A percentile compares a stretch with the other conserved stretches of the same genome.
phyloP scores from a whole-genome alignment of 176 grass and related monocot genomes.

The Chrysopogon serrulatus region DNA sequence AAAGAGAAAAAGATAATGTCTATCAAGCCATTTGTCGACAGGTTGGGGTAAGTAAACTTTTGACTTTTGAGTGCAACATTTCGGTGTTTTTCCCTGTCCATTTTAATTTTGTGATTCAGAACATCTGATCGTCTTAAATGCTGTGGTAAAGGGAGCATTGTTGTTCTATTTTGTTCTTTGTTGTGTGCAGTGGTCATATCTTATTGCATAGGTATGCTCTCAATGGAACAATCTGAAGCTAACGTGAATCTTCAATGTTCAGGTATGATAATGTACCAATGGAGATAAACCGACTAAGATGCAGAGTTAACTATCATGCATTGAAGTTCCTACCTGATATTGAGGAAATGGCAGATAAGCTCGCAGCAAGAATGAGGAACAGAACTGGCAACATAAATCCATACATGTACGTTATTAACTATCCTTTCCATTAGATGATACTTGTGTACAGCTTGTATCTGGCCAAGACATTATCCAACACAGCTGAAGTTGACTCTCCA shows the following conservation, averaged over 20 bases:
- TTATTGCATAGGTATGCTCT: neutral
- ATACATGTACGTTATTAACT: conserved; percentile 56
- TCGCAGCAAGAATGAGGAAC: conserved; percentile 69
- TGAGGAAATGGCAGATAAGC: conserved; percentile 82
- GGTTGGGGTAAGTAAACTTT: conserved; percentile 59
- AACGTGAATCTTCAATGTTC: conserved; percentile 14
- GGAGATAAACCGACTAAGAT: conserved; percentile 75
- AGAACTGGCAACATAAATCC: conserved; percentile 57
- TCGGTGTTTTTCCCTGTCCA: neutral
- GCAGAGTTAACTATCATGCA: conserved; percentile 79
- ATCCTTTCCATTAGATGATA: neutral
- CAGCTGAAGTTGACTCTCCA: neutral
- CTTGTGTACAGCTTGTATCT: neutral
- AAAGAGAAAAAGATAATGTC: conserved; percentile 91
- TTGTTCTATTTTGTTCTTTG: neutral
- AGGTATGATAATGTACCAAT: conserved; percentile 85
- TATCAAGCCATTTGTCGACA: conserved; percentile 85
- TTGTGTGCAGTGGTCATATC: neutral
- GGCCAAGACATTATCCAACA: neutral
- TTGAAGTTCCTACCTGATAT: conserved; percentile 79
- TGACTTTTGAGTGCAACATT: neutral
- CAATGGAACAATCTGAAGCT: neutral
- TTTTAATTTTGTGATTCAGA: neutral
- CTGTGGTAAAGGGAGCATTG: neutral
- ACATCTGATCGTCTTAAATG: neutral